These are phyloP conservation scores for Ustilago curta DNA, from an alignment of 1,284 basidiomycete genomes.

Conservation along the genomic window DNA sequence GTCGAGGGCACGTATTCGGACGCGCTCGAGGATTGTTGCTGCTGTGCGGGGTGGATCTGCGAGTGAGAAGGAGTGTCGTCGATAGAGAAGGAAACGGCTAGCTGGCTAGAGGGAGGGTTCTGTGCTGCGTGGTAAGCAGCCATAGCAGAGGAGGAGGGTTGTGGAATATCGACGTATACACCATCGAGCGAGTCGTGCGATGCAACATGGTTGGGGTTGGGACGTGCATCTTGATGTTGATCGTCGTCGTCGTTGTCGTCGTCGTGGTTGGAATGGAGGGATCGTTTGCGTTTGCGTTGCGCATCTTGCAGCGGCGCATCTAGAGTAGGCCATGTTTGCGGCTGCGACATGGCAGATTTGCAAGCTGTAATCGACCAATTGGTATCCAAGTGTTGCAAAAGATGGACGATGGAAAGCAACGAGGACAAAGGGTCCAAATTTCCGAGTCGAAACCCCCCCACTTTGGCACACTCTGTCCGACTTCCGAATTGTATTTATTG, in stretches of 20 bases:
- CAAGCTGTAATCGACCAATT: no score
- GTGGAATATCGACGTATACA: constrained; percentile 27
- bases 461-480: constrained; percentile 4
- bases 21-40: constrained; percentile 5
- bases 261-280: neutral
- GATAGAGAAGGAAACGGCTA: constrained; percentile 14
- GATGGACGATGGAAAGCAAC: neutral
- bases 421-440: constrained; percentile 24
- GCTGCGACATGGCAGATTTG: constrained; percentile 5
- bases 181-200: constrained; percentile 6
- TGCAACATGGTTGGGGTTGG: neutral
- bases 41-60: neutral
- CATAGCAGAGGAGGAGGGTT: constrained; percentile 35
- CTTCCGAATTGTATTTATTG: no score
- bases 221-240: neutral
- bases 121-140: constrained; percentile 24
- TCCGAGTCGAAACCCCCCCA: neutral
- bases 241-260: neutral
- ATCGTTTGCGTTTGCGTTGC: constrained; percentile 31
- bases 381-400: neutral
- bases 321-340: neutral
- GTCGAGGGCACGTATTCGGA: constrained; percentile 29
- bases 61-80: neutral
- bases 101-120: constrained; percentile 8
- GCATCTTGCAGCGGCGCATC: neutral